Evolutionary conservation across 2,329 filamentous ascomycete genomes (phyloP).

Genomic region (Chrysoporthe puriensis): DNA sequence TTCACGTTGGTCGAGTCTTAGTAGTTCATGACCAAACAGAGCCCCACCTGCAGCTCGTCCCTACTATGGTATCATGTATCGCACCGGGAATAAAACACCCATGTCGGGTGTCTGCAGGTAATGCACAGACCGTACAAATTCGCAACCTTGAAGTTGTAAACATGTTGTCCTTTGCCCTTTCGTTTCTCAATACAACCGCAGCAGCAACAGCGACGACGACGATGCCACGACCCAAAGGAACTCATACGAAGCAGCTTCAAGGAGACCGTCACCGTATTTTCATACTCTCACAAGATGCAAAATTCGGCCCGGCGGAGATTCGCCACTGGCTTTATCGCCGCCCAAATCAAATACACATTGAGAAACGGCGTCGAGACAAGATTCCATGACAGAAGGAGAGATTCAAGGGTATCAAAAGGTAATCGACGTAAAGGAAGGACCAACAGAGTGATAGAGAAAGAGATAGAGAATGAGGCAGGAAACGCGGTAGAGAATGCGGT

Average conservation of each 20-base stretch:
- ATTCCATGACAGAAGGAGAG: neutral
- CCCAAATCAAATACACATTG: conserved; percentile 2
- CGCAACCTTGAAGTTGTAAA: neutral
- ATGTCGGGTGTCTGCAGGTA: neutral
- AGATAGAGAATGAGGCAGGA: neutral
- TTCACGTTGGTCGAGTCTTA: no score
- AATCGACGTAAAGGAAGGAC: neutral
- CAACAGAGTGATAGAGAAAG: neutral
- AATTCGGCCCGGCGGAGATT: conserved; percentile 2
- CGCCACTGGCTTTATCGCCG: neutral
- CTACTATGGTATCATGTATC: no score
- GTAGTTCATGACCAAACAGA: no score
- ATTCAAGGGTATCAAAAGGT: neutral
- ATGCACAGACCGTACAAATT: neutral
- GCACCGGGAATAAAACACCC: neutral
- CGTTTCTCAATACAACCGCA: neutral
- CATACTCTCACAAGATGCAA: conserved; percentile 1
- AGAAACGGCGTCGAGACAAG: neutral
- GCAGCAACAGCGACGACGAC: neutral
- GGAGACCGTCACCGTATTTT: neutral
- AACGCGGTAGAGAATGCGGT: neutral
- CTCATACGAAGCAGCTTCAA: neutral
- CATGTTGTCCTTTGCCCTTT: neutral
- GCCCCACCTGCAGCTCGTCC: no score
- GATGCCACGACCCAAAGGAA: neutral